Conservation (phyloP, 2,329 filamentous ascomycete genomes). For the Penicillium digitatum region DNA sequence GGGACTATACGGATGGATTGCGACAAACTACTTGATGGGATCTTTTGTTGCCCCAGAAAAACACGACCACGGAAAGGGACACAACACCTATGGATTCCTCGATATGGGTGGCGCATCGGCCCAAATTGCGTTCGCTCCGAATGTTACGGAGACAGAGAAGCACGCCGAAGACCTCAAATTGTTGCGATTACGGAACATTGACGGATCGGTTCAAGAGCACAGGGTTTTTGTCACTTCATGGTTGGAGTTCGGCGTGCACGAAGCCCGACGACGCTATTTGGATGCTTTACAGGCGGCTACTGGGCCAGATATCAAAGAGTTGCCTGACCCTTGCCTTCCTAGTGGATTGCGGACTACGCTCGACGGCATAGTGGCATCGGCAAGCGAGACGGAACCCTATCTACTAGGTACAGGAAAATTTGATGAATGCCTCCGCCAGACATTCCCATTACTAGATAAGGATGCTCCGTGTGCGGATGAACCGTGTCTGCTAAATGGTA, state of each 20-base stretch:
- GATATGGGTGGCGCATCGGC: conserved; percentile 98
- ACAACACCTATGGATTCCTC: conserved; percentile 93
- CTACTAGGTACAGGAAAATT: conserved; percentile 84
- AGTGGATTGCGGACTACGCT: conserved; percentile 67
- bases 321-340: conserved; percentile 89
- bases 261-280: conserved; percentile 83
- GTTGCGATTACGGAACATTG: conserved; percentile 75
- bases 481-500: conserved; percentile 84
- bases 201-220: conserved; percentile 74
- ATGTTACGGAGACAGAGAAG: conserved; percentile 80
- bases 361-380: conserved; percentile 59
- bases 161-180: conserved; percentile 87
- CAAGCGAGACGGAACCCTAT: conserved; percentile 43
- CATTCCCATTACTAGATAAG: conserved; percentile 83
- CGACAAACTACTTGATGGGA: conserved; percentile 89
- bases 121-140: conserved; percentile 96
- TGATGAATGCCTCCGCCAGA: conserved; percentile 74
- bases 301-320: conserved; percentile 57
- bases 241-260: conserved; percentile 95
- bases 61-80: conserved; percentile 77
- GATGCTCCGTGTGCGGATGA: conserved; percentile 76
- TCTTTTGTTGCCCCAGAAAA: conserved; percentile 75
- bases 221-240: conserved; percentile 93
- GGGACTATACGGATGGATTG: conserved; percentile 94
- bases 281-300: conserved; percentile 67